phyloP scores from a whole-genome alignment of 805 yeast genomes.

The Saccharomycopsis fibuligera region DNA sequence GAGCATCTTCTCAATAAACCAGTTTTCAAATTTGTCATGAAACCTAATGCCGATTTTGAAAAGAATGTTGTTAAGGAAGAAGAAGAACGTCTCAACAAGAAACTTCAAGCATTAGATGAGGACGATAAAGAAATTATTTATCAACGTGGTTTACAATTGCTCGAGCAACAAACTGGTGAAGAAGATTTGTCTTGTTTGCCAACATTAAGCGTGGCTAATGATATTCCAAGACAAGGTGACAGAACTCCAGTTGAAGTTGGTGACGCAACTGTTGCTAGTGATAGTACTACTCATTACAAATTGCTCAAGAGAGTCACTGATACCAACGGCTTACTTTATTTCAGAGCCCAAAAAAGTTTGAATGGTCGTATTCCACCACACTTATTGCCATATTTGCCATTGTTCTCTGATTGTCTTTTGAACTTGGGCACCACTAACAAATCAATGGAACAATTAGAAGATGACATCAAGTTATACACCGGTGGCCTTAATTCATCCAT shows the following conservation, averaged over 20 bases:
- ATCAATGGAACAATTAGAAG: constrained; percentile 76
- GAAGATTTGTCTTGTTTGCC: constrained; percentile 82
- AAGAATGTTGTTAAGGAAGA: constrained; percentile 51
- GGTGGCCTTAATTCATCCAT: constrained; percentile 76
- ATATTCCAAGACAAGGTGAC: constrained; percentile 58
- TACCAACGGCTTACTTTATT: constrained; percentile 78
- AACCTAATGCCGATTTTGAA: constrained; percentile 56
- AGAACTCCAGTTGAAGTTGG: constrained; percentile 31
- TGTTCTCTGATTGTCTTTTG: constrained; percentile 74
- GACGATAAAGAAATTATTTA: constrained; percentile 53
- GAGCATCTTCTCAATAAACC: constrained; percentile 48
- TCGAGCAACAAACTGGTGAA: constrained; percentile 54
- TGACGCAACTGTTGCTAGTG: no score
- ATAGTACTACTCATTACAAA: constrained; percentile 31
- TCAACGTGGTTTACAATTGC: constrained; percentile 53
- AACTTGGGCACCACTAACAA: constrained; percentile 76
- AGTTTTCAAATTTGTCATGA: constrained; percentile 67
- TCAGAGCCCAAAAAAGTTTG: constrained; percentile 59
- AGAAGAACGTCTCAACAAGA: constrained; percentile 37
- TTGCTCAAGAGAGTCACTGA: constrained; percentile 49
- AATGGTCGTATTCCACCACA: constrained; percentile 48
- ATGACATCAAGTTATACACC: constrained; percentile 71
- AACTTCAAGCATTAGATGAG: constrained; percentile 40
- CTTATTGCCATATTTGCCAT: constrained; percentile 62
- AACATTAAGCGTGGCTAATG: constrained; percentile 56